These are phyloP conservation scores for Colletotrichum orchidophilum DNA, from an alignment of 2,329 filamentous ascomycete genomes.

Conservation along the genomic window DNA sequence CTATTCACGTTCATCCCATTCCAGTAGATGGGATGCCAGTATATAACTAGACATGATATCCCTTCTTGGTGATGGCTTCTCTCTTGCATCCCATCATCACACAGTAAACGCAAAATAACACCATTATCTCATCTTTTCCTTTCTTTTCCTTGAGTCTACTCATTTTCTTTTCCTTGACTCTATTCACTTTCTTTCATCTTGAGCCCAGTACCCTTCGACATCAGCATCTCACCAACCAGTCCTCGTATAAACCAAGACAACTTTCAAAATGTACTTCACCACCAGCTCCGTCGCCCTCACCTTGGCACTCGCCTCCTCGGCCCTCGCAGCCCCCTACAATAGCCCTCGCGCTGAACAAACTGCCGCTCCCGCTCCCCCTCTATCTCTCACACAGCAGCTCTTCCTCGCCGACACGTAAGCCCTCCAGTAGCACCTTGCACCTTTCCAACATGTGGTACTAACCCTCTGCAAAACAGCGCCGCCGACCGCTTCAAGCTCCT, in stretches of 20 bases:
- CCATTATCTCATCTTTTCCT: background rate
- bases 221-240: background rate
- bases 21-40: background rate
- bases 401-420: conserved; percentile 50
- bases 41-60: conserved; percentile 19
- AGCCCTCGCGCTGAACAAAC: conserved; percentile 12
- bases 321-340: conserved; percentile 39
- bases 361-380: conserved; percentile 27
- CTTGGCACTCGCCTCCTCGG: conserved; percentile 49
- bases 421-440: no score
- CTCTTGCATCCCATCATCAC: conserved; percentile 13
- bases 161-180: conserved; percentile 2
- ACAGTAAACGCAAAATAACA: background rate
- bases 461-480: conserved; percentile 43
- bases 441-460: conserved; percentile 31
- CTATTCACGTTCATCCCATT: background rate
- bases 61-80: background rate
- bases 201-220: background rate
- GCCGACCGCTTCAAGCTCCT: conserved; percentile 55
- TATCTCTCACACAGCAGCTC: conserved; percentile 47
- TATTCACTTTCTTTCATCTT: background rate
- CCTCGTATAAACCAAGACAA: conserved; percentile 4
- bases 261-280: conserved; percentile 43
- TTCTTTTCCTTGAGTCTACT: background rate
- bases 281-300: conserved; percentile 46